Base-by-base conservation (phyloP, 345 rosid species). In the Eucalyptus dawsonii region DNA sequence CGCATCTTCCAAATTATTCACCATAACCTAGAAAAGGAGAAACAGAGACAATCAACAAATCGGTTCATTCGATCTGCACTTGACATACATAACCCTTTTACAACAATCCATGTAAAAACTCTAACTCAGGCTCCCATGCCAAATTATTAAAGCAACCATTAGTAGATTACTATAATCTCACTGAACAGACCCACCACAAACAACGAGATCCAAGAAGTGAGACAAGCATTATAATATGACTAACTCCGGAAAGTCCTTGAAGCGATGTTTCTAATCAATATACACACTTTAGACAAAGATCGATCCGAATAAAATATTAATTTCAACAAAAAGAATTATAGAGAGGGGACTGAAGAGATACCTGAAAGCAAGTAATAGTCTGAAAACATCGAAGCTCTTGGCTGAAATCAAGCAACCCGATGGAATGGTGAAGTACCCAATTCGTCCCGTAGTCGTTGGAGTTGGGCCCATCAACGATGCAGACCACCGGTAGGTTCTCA, bases 381-480 rank as follows among this genome's bases (percentile, higher is more conserved):
- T 94, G 94, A 88, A 95, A 96, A 87, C 97, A 95, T 88, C 96
- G 88, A 25, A 92, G 93, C 87, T 96, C 98, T 90, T 96, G 98
- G 90, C 92, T 94, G 49, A 96, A 96, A 91, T 96, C 97, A 27
- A 97, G 95, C 91, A 95, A 88, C 14, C 98, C 97, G 47, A 95
- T 95, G 25, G 97, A 94, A 88, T 95, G 98, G 76, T 96, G 98
- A 47, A 96, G 96, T 87, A 96, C 90, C 90, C 97, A 88, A 90
- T 94, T 96, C 13, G 97, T 96, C 22, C 97, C 98, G 62, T 93
- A 96, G 76, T 97, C 98, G 76, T 97, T 96, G 16, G 97, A 94
- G 92, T 94, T 96, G 9, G 97, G 97, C 50, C 99, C 99, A 15
- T 98, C 97, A 27, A 94, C 97, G 50, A 97, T 93, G 89, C 96